Percentiles rank a stretch among this genome's conserved stretches.
phyloP scores from a whole-genome alignment of 108 stramenopile genomes.

The Nitzschia sp. region DNA sequence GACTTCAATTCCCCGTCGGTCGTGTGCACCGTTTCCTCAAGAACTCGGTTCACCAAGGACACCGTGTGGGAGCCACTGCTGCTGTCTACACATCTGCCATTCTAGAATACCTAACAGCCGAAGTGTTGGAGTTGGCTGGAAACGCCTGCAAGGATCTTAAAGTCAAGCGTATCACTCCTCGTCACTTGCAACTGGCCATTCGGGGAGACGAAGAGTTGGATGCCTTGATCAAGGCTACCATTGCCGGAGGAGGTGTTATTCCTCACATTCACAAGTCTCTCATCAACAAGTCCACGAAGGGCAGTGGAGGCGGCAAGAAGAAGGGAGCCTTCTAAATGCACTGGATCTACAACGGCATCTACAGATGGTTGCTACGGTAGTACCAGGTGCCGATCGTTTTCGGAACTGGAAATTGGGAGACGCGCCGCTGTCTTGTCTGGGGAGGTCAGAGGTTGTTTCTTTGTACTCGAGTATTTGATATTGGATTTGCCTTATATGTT shows the following conservation, averaged over 20 bases:
- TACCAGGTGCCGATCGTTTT: background rate
- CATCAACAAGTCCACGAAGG: conserved; percentile 94
- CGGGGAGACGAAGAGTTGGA: conserved; percentile 99
- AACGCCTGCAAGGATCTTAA: conserved; percentile 99
- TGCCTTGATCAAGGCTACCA: conserved; percentile 99
- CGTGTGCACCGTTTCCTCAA: conserved; percentile 99
- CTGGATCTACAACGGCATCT: too few relatives aligned
- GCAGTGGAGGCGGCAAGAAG: conserved; percentile 52
- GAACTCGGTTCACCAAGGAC: conserved; percentile 88
- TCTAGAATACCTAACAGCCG: conserved; percentile 98
- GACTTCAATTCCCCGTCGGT: conserved; percentile 98
- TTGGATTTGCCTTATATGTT: too few relatives aligned
- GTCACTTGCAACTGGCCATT: conserved; percentile 99
- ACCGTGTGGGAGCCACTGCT: conserved; percentile 98
- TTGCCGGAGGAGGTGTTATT: conserved; percentile 99
- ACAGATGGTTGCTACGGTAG: background rate
- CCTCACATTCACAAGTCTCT: conserved; percentile 99
- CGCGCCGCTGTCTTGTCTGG: conserved; percentile 2
- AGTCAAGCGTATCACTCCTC: conserved; percentile 99
- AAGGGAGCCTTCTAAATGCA: conserved; percentile 18
- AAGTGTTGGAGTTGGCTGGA: conserved; percentile 98
- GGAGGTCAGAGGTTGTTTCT: conserved; percentile 17
- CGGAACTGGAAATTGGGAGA: too few relatives aligned
- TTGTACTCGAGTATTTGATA: background rate
- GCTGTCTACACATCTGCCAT: conserved; percentile 99